phyloP scores from a whole-genome alignment of 257 asterid species.

The Prunella vulgaris region DNA sequence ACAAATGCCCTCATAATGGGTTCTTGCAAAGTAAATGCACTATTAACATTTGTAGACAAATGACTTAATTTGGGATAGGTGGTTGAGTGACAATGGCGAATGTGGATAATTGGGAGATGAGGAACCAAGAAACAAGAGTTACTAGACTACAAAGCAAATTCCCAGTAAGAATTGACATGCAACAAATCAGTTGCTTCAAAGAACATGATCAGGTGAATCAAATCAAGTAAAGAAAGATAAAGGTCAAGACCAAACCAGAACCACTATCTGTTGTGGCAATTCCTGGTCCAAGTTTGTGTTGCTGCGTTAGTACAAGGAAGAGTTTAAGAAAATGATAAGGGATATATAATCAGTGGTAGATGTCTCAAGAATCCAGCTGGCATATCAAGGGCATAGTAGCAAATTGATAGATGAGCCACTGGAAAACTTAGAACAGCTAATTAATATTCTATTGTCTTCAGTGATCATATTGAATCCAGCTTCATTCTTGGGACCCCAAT shows the following conservation, averaged over 20 bases:
- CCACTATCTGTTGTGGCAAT: not conserved
- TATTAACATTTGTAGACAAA: not conserved
- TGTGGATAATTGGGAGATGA: not conserved
- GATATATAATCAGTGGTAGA: not conserved
- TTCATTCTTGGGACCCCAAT: not conserved
- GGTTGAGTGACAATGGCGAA: not conserved
- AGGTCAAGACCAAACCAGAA: not conserved
- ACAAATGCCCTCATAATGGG: not conserved
- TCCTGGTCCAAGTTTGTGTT: constrained; percentile 10
- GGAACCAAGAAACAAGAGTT: constrained; percentile 3
- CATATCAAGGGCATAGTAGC: constrained; percentile 4
- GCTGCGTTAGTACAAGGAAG: constrained; percentile 3
- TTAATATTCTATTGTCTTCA: not conserved
- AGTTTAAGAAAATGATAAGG: not conserved
- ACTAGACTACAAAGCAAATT: not conserved
- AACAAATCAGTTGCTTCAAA: constrained; percentile 16
- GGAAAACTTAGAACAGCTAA: not conserved
- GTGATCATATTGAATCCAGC: not conserved
- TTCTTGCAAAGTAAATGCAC: not conserved
- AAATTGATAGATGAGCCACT: not conserved
- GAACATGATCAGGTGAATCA: not conserved
- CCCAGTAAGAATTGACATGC: not conserved
- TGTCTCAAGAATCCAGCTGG: not conserved
- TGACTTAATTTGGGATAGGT: not conserved
- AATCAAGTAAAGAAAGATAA: not conserved